Evolutionary conservation across 352 stramenopile genomes (phyloP).

Genomic region (Phytophthora europaea): DNA sequence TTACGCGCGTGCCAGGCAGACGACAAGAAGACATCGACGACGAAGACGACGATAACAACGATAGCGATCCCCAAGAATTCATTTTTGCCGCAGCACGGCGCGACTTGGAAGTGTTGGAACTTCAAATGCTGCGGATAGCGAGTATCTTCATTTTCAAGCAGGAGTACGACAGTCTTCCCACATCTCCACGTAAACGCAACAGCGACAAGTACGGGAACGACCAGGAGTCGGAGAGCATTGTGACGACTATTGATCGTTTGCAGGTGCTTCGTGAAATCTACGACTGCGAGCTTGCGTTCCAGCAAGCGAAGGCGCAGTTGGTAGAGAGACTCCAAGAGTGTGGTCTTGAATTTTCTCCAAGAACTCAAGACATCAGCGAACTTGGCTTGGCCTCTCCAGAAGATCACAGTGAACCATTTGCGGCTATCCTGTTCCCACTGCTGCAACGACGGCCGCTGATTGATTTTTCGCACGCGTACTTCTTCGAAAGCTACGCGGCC

Average conservation of each 20-base stretch:
- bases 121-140: conserved; percentile 52
- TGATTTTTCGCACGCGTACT: conserved; percentile 66
- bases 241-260: conserved; percentile 57
- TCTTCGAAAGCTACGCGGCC: conserved; percentile 63
- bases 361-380: conserved; percentile 13
- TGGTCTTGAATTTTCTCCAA: conserved; percentile 29
- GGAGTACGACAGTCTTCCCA: conserved; percentile 43
- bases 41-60: background rate
- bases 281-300: conserved; percentile 55
- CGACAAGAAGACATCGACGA: conserved; percentile 6
- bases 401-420: conserved; percentile 9
- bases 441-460: conserved; percentile 49
- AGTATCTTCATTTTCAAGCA: conserved; percentile 66
- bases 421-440: conserved; percentile 25
- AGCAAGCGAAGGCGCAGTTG: conserved; percentile 53
- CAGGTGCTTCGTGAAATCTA: conserved; percentile 70
- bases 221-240: background rate
- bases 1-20: conserved; percentile 5
- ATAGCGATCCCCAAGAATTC: conserved; percentile 32
- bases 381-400: conserved; percentile 8
- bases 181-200: conserved; percentile 11
- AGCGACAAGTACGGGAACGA: background rate
- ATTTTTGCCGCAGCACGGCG: conserved; percentile 51
- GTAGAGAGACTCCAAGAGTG: conserved; percentile 41
- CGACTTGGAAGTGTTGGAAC: conserved; percentile 56